Conservation (phyloP, 78 protist genomes). For the Pigoraptor vietnamica region DNA sequence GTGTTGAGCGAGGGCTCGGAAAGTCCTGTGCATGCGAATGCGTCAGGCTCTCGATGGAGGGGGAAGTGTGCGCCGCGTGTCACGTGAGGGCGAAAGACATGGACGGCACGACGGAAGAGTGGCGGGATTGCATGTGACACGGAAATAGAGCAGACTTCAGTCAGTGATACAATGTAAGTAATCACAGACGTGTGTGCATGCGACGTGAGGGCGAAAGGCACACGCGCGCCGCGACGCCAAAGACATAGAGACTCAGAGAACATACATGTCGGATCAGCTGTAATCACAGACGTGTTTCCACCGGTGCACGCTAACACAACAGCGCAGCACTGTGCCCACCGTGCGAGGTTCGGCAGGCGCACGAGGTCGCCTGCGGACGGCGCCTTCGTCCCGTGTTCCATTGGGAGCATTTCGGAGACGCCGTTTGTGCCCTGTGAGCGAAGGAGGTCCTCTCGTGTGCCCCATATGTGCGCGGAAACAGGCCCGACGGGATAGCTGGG, state of each 20-base stretch:
- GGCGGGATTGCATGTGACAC: no score
- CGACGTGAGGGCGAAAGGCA: no score
- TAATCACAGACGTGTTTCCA: background rate
- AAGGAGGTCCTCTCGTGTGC: background rate
- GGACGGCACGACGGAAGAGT: no score
- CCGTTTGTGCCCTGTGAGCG: background rate
- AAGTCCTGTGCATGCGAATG: background rate
- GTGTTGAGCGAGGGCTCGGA: constrained; percentile 28
- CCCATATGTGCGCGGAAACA: background rate
- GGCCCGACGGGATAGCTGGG: background rate
- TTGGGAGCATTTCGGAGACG: background rate
- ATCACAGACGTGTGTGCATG: no score
- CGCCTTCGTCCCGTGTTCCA: background rate
- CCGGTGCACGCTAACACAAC: background rate
- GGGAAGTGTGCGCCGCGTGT: background rate
- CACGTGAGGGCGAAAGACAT: no score
- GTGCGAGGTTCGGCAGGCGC: constrained; percentile 42
- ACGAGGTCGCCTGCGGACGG: constrained; percentile 61
- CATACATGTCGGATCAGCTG: background rate
- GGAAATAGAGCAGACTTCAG: no score
- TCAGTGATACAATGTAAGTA: no score
- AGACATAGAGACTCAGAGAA: no score
- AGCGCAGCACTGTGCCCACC: background rate
- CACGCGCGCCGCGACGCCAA: no score
- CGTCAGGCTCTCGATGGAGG: no score